Conservation (phyloP, 257 asterid species). For the Capsicum baccatum region DNA sequence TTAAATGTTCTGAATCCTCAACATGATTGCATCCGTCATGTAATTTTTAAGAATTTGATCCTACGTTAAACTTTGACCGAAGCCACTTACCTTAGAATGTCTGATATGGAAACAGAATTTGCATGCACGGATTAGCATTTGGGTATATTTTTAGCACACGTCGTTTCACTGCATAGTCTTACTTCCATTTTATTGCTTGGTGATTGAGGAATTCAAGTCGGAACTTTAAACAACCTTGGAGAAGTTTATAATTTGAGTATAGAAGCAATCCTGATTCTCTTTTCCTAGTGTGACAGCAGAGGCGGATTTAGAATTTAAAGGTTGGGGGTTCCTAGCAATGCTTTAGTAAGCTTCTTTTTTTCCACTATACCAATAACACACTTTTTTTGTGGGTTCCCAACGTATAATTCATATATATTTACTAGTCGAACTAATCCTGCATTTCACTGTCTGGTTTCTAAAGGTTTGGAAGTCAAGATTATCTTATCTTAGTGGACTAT, state of each 20-base stretch:
- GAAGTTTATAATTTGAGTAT: neutral
- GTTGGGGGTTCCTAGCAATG: too few relatives aligned
- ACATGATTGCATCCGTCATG: neutral
- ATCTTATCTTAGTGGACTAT: neutral
- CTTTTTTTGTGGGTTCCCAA: too few relatives aligned
- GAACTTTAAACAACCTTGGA: conserved; percentile 42
- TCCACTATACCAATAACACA: too few relatives aligned
- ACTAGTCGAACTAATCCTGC: too few relatives aligned
- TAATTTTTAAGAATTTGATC: neutral
- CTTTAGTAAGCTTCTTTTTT: too few relatives aligned
- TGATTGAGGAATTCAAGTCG: conserved; percentile 73
- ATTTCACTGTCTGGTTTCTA: neutral
- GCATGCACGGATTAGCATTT: neutral
- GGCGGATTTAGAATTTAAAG: too few relatives aligned
- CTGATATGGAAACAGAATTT: neutral
- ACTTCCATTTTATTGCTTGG: neutral
- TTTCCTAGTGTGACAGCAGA: too few relatives aligned
- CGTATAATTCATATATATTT: too few relatives aligned
- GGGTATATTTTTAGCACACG: neutral
- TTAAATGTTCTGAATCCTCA: neutral
- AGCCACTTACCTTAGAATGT: conserved; percentile 11
- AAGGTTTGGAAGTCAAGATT: neutral
- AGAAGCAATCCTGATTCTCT: too few relatives aligned
- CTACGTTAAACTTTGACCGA: neutral
- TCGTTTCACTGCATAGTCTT: neutral